phyloP scores from a whole-genome alignment of 352 stramenopile genomes.

The Phytophthora boehmeriae region DNA sequence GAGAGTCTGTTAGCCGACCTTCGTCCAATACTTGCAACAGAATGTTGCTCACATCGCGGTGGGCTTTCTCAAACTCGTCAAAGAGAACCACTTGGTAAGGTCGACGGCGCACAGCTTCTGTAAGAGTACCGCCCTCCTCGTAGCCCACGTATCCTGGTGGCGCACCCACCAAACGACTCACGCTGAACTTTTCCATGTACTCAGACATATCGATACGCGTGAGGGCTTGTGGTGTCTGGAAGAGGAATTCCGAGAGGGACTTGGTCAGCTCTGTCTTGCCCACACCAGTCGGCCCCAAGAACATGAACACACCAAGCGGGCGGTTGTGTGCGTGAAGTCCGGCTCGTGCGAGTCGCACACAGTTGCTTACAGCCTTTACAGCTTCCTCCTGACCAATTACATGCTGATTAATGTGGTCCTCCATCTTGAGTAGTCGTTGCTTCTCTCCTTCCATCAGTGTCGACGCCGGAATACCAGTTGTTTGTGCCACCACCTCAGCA shows the following conservation, averaged over 20 bases:
- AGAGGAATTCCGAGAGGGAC: conserved; percentile 94
- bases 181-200: conserved; percentile 97
- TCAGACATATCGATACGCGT: conserved; percentile 98
- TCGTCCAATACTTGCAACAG: conserved; percentile 92
- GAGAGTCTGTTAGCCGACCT: conserved; percentile 95
- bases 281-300: conserved; percentile 93
- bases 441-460: conserved; percentile 96
- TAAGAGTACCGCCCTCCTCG: conserved; percentile 96
- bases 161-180: conserved; percentile 92
- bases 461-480: conserved; percentile 94
- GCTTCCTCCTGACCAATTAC: conserved; percentile 93
- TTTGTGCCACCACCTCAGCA: conserved; percentile 87
- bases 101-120: conserved; percentile 93
- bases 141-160: conserved; percentile 94
- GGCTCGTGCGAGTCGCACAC: conserved; percentile 91
- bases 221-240: conserved; percentile 94
- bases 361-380: conserved; percentile 91
- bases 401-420: conserved; percentile 90
- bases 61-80: conserved; percentile 98
- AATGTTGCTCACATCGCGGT: conserved; percentile 97
- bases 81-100: conserved; percentile 97
- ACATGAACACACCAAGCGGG: conserved; percentile 95
- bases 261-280: conserved; percentile 99
- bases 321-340: conserved; percentile 96
- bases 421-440: conserved; percentile 94